Evolutionary conservation across 495 filamentous ascomycete genomes (phyloP).

Genomic region (Astrothelium macrocarpum): DNA sequence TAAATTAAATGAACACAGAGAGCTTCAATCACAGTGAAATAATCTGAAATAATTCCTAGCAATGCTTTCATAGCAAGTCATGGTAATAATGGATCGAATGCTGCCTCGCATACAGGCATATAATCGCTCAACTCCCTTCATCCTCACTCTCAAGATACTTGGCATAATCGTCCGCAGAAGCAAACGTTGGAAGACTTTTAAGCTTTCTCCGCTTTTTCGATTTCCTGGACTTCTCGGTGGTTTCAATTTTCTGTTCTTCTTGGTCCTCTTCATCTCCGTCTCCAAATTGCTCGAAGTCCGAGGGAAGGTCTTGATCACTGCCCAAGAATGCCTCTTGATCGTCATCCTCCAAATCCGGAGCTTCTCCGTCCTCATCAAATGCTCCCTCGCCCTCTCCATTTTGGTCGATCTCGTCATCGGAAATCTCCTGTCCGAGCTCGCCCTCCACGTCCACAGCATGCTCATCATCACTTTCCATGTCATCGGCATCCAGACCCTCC

Average conservation of each 20-base stretch:
- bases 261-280: conserved; percentile 36
- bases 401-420: conserved; percentile 18
- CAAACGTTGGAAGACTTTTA: conserved; percentile 83
- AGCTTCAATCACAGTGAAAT: no score
- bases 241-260: conserved; percentile 17
- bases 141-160: conserved; percentile 70
- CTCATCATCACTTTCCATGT: conserved; percentile 36
- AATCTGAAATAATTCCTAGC: no score
- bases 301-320: conserved; percentile 23
- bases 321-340: conserved; percentile 19
- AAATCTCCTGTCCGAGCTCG: conserved; percentile 15
- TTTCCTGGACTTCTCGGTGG: conserved; percentile 50
- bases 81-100: no score
- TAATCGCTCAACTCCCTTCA: conserved; percentile 33
- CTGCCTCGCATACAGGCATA: no score
- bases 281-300: conserved; percentile 32
- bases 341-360: background rate
- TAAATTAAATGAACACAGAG: no score
- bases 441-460: conserved; percentile 20
- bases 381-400: conserved; percentile 16
- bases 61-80: no score
- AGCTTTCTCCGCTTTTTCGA: conserved; percentile 70
- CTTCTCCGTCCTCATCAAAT: conserved; percentile 23
- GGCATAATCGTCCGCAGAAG: conserved; percentile 87
- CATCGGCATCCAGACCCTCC: conserved; percentile 43